Base-by-base conservation (phyloP, 352 stramenopile species). In the Phytophthora hybrid region DNA sequence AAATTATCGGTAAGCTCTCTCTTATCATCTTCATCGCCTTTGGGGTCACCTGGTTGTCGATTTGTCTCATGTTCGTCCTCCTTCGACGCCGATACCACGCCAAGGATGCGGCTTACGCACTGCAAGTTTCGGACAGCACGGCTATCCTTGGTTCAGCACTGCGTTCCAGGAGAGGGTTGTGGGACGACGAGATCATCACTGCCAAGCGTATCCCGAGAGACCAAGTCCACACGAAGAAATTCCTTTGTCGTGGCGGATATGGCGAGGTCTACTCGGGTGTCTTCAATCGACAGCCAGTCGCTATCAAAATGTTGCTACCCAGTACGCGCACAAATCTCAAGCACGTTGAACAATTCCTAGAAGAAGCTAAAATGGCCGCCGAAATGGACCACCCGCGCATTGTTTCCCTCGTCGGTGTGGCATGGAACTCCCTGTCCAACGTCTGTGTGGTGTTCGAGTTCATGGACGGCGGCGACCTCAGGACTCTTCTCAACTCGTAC, bases 191-290 rank as follows among this genome's bases (percentile, higher is more conserved):
- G 19, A 54, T 39, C 26, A 73, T 79, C 29, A 62, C 55, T 3
- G 68, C 68, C 4, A 74, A 54, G 18, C 66, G 80, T 8, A 78
- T 87, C 32, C 67, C 77, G 10, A 69, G 69, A 19, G 66, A 77
- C 29, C 80, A 80, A n/a, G 55, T 85, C 11, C n/a, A 59, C 2
- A 19, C 79, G 5, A 66, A 74, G 11, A 59, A 60, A 11, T 58
- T 78, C 0, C 26, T 87, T 21, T 74, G 75, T 57, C 71, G 70
- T 19, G 80, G 80, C 5, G 80, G 66, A 4, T 83, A 74, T 51
- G 80, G 78, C 0, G 76, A 87, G 41, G 78, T 88, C 1, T 83
- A 81, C 67, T 10, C 14, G 18, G 82, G 80, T 2, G 19, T 39
- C 0, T 87, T 76, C 56, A 72, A 78, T 14, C 8, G 55, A 16